A percentile compares a stretch with the other conserved stretches of the same genome.
Evolutionary conservation across 371 early-diverging fungal species (phyloP).

Genomic region (Umbelopsis sp.): DNA sequence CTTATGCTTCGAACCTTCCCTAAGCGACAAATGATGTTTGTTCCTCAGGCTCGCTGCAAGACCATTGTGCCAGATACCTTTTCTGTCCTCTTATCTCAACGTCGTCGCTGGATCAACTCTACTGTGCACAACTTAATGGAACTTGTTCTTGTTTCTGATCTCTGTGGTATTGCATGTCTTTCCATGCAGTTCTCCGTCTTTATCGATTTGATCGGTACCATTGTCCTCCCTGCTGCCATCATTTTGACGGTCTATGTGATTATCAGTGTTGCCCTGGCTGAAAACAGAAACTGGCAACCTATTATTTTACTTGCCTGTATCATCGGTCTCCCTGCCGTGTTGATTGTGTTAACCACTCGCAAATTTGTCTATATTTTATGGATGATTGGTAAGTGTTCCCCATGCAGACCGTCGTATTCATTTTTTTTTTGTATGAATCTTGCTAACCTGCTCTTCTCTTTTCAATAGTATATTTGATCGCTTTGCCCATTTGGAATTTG

Average conservation of each 20-base stretch:
- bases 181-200: slow-evolving; percentile 90
- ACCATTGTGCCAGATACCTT: slow-evolving; percentile 87
- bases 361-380: slow-evolving; percentile 81
- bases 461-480: slow-evolving; percentile 58
- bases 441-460: not conserved
- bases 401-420: not conserved
- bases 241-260: slow-evolving; percentile 61
- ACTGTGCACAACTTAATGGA: slow-evolving; percentile 93
- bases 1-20: slow-evolving; percentile 94
- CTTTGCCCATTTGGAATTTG: slow-evolving; percentile 97
- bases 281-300: slow-evolving; percentile 61
- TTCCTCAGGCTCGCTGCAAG: slow-evolving; percentile 86
- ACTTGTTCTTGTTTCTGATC: slow-evolving; percentile 81
- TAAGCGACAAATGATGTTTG: slow-evolving; percentile 90
- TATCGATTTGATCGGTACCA: slow-evolving; percentile 83
- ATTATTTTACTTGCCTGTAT: slow-evolving; percentile 67
- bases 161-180: slow-evolving; percentile 88
- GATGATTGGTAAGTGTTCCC: slow-evolving; percentile 63
- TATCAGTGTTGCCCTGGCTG: slow-evolving; percentile 51
- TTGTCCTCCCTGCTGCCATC: slow-evolving; percentile 85
- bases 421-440: not conserved
- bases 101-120: slow-evolving; percentile 93
- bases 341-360: slow-evolving; percentile 87
- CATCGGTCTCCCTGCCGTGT: slow-evolving; percentile 82
- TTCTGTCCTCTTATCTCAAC: slow-evolving; percentile 78